A percentile compares a stretch with the other conserved stretches of the same genome.
These are phyloP conservation scores for Aspergillus bombycis DNA, from an alignment of 2,329 filamentous ascomycete genomes.

Conservation along the genomic window DNA sequence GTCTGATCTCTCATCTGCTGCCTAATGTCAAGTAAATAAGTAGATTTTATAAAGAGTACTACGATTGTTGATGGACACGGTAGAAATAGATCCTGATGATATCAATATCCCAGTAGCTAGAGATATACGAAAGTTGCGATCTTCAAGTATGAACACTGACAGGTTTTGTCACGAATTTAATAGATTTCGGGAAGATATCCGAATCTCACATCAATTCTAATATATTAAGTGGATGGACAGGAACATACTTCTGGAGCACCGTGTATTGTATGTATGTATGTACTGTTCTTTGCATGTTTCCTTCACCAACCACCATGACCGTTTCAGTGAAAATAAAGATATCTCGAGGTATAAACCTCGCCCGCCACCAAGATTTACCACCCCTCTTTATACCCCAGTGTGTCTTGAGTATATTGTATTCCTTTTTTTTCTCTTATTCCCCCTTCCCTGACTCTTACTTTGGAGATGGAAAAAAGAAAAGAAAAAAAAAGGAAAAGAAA, in stretches of 20 bases:
- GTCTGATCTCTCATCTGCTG: conserved; percentile 22
- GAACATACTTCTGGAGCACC: not conserved
- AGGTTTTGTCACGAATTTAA: not conserved
- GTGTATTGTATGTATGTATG: not conserved
- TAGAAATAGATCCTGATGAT: not conserved
- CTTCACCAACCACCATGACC: not conserved
- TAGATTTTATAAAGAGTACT: not conserved
- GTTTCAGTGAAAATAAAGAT: not conserved
- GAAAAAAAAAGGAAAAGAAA: not conserved
- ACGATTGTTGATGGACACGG: not conserved
- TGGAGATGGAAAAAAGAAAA: not conserved
- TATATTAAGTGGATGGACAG: not conserved
- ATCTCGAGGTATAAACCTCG: not conserved
- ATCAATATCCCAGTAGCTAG: too few species aligned
- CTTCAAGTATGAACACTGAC: not conserved
- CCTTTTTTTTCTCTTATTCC: too few species aligned
- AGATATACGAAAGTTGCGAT: not conserved
- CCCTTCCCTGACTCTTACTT: not conserved
- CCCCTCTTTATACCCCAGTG: not conserved
- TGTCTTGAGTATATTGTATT: not conserved
- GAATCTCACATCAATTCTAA: not conserved
- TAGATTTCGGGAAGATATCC: conserved; percentile 1
- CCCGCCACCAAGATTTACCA: not conserved
- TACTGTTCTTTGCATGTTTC: not conserved
- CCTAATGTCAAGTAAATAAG: not conserved